Base-by-base conservation (phyloP, 2,329 filamentous ascomycete genomes). In the Aspergillus awamori region DNA sequence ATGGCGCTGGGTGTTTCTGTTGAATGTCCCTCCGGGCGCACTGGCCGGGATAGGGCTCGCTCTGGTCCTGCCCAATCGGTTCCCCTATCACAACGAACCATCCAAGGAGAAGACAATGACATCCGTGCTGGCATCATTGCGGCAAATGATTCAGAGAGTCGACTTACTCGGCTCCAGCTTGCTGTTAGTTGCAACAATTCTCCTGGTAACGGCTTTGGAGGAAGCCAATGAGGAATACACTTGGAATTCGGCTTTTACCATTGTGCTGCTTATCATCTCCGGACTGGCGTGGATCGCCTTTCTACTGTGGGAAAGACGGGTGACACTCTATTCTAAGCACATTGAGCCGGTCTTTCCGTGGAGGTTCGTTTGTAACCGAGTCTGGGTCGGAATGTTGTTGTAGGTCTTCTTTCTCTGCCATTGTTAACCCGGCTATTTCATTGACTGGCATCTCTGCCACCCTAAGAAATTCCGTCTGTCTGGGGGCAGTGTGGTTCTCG, bases 1-100 rank as follows among this genome's bases (percentile, higher is more conserved):
- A 10, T 64, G 64, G 64, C 38, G 58, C 55, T 66, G 62, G 60
- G 52, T 58, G 5, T 64, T 63, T 58, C 45, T 56, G 5, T 33
- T 64, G 13, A 59, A 61, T 45, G 41, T 45, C 41, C 41, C 41
- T 13, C 41, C 41, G 6, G 41, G 17, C 4, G 41, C 4, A 4
- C 17, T 45, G 17, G 41, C 15, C 1, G 38, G 38, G 5, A 39
- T 39, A 8, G 5, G 10, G 6, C 41, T 45, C 11, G 41, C 20
- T 2, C 7, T 45, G 3, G 20, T 17, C 17, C 41, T 45, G 5
- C 41, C 41, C 2, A 45, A 45, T 20, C 41, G 41, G 8, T 45
- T 45, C 17, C 41, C 41, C 3, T n/a, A 45, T 24, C 41, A 24
- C 17, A 45, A 45, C 41, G 11, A 8, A 11, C 41, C 17, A 13